These are phyloP conservation scores for Pneumocystis wakefieldiae DNA, from an alignment of 1,139 yeast species.

Conservation along the genomic window DNA sequence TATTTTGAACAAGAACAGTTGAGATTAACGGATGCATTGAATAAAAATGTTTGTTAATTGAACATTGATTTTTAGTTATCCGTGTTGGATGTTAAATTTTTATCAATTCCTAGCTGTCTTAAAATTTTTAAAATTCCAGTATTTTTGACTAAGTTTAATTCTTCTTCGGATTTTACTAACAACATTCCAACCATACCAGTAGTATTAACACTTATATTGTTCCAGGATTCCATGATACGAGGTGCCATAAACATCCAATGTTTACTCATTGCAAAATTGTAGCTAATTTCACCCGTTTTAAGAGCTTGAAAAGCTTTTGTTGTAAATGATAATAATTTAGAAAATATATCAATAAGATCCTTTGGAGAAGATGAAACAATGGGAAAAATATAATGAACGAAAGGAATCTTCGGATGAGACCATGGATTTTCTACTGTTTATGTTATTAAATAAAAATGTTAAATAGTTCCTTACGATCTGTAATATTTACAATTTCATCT, in stretches of 20 bases:
- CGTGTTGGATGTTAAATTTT: constrained; percentile 20
- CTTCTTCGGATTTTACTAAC: constrained; percentile 54
- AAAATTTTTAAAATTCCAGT: constrained; percentile 30
- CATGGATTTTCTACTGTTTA: constrained; percentile 33
- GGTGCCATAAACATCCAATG: constrained; percentile 82
- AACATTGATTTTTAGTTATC: neutral
- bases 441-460: constrained; percentile 1
- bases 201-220: constrained; percentile 49
- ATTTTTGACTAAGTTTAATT: constrained; percentile 20
- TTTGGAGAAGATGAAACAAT: constrained; percentile 31
- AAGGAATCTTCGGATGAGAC: constrained; percentile 46
- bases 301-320: constrained; percentile 47
- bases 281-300: constrained; percentile 32
- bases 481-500: constrained; percentile 26
- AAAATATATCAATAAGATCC: constrained; percentile 46
- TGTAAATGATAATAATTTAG: constrained; percentile 54
- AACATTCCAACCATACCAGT: constrained; percentile 69
- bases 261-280: constrained; percentile 67
- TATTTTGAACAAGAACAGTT: neutral
- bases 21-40: neutral
- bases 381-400: constrained; percentile 68
- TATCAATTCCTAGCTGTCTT: constrained; percentile 47
- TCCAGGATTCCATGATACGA: constrained; percentile 30
- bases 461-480: constrained; percentile 12
- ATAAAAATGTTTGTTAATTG: neutral